These are phyloP conservation scores for Tylopilus sp. DNA, from an alignment of 1,284 basidiomycete genomes.

Conservation along the genomic window DNA sequence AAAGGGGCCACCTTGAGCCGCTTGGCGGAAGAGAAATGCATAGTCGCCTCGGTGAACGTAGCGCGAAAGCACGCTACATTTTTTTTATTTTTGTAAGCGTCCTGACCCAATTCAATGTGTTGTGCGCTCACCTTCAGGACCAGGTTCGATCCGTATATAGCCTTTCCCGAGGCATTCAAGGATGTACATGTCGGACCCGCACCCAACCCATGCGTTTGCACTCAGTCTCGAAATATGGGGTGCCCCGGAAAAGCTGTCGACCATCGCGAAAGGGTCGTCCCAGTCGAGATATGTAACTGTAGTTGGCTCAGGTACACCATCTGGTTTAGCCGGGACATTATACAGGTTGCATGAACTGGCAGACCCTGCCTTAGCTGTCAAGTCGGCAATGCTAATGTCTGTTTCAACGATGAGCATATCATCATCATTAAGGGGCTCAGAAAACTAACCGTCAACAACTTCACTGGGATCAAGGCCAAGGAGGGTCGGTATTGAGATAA, in stretches of 20 bases:
- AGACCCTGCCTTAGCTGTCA: slow-evolving; percentile 42
- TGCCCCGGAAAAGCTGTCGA: slow-evolving; percentile 49
- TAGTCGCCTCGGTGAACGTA: slow-evolving; percentile 51
- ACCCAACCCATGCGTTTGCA: slow-evolving; percentile 75
- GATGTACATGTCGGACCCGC: slow-evolving; percentile 71
- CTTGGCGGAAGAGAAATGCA: slow-evolving; percentile 44
- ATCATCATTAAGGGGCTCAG: slow-evolving; percentile 1
- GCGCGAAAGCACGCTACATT: slow-evolving; percentile 42
- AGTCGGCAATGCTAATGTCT: slow-evolving; percentile 51
- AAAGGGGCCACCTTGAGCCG: slow-evolving; percentile 53
- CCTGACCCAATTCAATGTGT: neutral
- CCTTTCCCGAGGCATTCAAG: slow-evolving; percentile 78
- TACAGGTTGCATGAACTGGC: slow-evolving; percentile 14
- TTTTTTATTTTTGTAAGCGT: slow-evolving; percentile 4
- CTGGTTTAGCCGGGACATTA: slow-evolving; percentile 12
- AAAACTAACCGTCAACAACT: slow-evolving; percentile 55
- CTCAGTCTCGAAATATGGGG: slow-evolving; percentile 52
- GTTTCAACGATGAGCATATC: slow-evolving; percentile 5
- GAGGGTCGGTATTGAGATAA: slow-evolving; percentile 80
- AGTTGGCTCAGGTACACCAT: slow-evolving; percentile 51
- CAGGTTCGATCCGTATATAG: slow-evolving; percentile 64
- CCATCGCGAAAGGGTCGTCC: slow-evolving; percentile 71
- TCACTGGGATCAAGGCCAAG: slow-evolving; percentile 82
- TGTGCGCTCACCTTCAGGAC: slow-evolving; percentile 32
- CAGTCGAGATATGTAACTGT: slow-evolving; percentile 79